A percentile compares a stretch with the other conserved stretches of the same genome.
phyloP scores from a whole-genome alignment of 805 yeast genomes.

The Groenewaldozyma tartarivorans region DNA sequence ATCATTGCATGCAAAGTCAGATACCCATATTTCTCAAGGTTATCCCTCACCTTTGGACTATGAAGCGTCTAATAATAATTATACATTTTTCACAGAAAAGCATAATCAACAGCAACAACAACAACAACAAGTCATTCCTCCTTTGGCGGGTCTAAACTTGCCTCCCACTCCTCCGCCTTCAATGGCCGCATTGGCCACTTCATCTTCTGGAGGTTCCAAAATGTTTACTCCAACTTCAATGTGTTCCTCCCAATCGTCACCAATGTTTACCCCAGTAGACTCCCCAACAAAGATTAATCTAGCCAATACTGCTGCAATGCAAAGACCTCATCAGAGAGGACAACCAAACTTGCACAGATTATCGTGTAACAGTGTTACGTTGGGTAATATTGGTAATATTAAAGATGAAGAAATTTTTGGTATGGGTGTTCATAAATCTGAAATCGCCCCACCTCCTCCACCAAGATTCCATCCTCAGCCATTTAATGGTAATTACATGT shows the following conservation, averaged over 20 bases:
- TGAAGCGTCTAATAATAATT: not conserved
- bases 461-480: not conserved
- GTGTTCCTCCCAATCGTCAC: constrained; percentile 17
- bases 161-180: constrained; percentile 19
- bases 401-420: too few species aligned
- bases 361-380: too few species aligned
- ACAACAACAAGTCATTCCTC: too few species aligned
- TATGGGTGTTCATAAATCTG: too few species aligned
- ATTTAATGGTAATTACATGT: not conserved
- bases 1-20: constrained; percentile 3
- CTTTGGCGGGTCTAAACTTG: constrained; percentile 5
- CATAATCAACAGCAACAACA: not conserved
- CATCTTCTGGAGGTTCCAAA: constrained; percentile 6
- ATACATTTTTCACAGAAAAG: not conserved
- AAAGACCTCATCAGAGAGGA: too few species aligned
- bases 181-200: not conserved
- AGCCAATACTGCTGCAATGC: too few species aligned
- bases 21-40: constrained; percentile 1
- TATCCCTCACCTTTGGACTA: constrained; percentile 1
- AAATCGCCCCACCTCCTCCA: not conserved
- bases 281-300: not conserved
- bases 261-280: constrained; percentile 2
- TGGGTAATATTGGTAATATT: too few species aligned
- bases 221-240: constrained; percentile 29
- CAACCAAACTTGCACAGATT: too few species aligned